phyloP scores from a whole-genome alignment of 2,329 filamentous ascomycete genomes.

The Septoria petroselini region DNA sequence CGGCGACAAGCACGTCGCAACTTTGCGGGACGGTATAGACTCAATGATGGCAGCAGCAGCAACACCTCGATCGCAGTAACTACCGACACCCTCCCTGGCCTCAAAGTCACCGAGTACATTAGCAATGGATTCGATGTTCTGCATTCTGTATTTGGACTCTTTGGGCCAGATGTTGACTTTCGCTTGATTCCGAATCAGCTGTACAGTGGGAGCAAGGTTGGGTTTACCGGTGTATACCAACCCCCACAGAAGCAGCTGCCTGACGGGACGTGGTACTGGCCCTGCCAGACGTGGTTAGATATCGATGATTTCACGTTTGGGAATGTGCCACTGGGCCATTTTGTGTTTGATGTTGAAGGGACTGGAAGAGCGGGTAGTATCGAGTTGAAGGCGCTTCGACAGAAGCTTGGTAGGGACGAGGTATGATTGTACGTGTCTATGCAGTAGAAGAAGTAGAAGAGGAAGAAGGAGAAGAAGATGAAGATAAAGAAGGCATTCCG shows the following conservation, averaged over 20 bases:
- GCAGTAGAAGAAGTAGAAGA: too few species aligned
- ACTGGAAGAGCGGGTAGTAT: slow-evolving; percentile 19
- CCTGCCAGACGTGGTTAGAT: slow-evolving; percentile 22
- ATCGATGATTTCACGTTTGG: slow-evolving; percentile 26
- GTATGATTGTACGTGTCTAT: slow-evolving; percentile 1
- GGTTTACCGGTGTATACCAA: slow-evolving; percentile 24
- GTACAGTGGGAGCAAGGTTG: slow-evolving; percentile 15
- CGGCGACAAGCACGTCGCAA: slow-evolving; percentile 30
- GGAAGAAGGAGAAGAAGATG: too few species aligned
- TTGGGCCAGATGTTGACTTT: slow-evolving; percentile 21
- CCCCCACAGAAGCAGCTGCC: slow-evolving; percentile 14
- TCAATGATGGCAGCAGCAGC: slow-evolving; percentile 10
- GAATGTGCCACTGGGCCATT: slow-evolving; percentile 24
- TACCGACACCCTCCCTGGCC: slow-evolving; percentile 29
- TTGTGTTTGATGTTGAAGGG: slow-evolving; percentile 29
- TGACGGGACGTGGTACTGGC: slow-evolving; percentile 22
- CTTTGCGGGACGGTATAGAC: slow-evolving; percentile 33
- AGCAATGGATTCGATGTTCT: slow-evolving; percentile 38
- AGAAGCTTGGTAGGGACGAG: slow-evolving; percentile 20
- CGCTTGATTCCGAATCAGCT: slow-evolving; percentile 33
- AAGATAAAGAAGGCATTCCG: too few species aligned
- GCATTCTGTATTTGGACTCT: slow-evolving; percentile 16
- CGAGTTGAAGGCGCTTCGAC: slow-evolving; percentile 18
- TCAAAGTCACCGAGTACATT: slow-evolving; percentile 35
- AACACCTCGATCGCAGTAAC: slow-evolving; percentile 31